Conservation (phyloP, 225 moss, liverwort and hornwort genomes). For the Physcomitrium patens region DNA sequence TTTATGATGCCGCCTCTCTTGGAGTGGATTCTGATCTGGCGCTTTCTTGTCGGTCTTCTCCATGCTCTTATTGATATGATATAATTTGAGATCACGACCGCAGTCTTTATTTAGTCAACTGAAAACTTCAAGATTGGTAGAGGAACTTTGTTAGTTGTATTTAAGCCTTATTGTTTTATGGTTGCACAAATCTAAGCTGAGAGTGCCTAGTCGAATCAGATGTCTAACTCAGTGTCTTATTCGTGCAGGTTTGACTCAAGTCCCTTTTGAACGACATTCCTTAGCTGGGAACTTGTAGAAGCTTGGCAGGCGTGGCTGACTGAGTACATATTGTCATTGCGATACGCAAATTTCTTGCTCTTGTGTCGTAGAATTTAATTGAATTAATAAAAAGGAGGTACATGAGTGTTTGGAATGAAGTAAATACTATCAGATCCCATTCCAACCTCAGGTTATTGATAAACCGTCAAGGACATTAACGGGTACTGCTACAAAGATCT, state of each 20-base stretch:
- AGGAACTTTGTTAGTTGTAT: neutral
- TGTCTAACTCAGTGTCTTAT: constrained; percentile 22
- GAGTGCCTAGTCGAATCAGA: neutral
- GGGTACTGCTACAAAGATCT: neutral
- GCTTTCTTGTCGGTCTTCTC: neutral
- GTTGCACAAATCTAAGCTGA: neutral
- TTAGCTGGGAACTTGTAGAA: neutral
- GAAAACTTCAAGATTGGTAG: neutral
- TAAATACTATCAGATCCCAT: neutral
- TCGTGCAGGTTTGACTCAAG: constrained; percentile 23
- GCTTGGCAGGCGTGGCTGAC: neutral
- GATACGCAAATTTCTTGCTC: neutral
- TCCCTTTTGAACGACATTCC: neutral
- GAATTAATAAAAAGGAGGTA: neutral
- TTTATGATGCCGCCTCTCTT: neutral
- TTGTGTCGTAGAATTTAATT: neutral
- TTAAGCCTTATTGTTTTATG: neutral
- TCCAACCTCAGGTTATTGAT: neutral
- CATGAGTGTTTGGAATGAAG: neutral
- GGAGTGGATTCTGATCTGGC: constrained; percentile 1
- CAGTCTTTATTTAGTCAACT: constrained; percentile 6
- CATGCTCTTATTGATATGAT: neutral
- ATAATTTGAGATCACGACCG: constrained; percentile 7
- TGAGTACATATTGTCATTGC: neutral
- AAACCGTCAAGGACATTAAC: neutral